Evolutionary conservation across 2,329 filamentous ascomycete species (phyloP).

Genomic region (Teratosphaeria gauchensis): DNA sequence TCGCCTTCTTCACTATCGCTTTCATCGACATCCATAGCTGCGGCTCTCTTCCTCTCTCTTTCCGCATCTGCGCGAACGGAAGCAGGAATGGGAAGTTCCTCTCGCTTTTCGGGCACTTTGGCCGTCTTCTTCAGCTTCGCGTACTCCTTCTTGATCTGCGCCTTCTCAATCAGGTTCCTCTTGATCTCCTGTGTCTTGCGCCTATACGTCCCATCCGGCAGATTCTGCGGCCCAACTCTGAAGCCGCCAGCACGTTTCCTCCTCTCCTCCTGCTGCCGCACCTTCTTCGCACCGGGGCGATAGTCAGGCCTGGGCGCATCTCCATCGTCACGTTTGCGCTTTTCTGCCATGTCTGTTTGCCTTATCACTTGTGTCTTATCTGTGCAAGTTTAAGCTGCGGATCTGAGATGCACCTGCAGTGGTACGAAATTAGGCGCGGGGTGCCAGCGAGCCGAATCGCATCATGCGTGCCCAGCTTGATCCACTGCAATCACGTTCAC

Average conservation of each 20-base stretch:
- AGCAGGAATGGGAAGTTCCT: conserved; percentile 21
- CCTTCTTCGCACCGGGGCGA: conserved; percentile 7
- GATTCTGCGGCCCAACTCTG: conserved; percentile 75
- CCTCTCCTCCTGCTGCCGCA: conserved; percentile 24
- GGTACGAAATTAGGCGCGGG: not conserved
- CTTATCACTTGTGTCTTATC: not conserved
- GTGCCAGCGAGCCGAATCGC: not conserved
- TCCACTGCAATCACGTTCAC: not conserved
- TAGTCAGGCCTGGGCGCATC: conserved; percentile 6
- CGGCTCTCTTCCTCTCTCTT: not conserved
- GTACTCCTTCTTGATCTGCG: conserved; percentile 87
- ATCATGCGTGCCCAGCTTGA: not conserved
- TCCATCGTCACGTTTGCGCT: conserved; percentile 8
- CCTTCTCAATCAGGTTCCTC: conserved; percentile 76
- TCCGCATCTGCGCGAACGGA: conserved; percentile 14
- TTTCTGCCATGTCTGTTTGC: conserved; percentile 9
- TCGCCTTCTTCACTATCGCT: conserved; percentile 12
- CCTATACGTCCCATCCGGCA: conserved; percentile 80
- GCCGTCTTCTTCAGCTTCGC: conserved; percentile 67
- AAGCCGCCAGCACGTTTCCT: conserved; percentile 56
- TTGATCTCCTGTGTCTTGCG: conserved; percentile 89
- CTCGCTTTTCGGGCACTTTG: conserved; percentile 14
- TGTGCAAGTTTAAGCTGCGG: not conserved
- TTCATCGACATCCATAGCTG: conserved; percentile 12
- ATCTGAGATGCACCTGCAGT: not conserved